Evolutionary conservation across 768 basidiomycete genomes (phyloP).

Genomic region (Mycena alexandri): DNA sequence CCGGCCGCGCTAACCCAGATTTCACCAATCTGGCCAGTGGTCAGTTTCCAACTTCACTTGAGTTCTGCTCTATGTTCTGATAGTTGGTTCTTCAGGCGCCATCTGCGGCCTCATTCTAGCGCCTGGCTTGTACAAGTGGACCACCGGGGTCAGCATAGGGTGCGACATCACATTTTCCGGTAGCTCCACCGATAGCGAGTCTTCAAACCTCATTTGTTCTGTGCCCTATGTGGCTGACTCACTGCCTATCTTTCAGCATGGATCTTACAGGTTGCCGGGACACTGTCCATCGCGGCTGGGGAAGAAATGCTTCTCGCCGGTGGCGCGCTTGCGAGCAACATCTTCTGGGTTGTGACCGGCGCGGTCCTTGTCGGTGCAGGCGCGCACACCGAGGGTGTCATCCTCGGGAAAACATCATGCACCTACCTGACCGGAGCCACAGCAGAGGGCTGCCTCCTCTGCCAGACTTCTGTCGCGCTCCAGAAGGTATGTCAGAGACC

Average conservation of each 20-base stretch:
- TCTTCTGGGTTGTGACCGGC: conserved; percentile 2
- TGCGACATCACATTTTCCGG: too few species aligned
- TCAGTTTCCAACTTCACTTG: neutral
- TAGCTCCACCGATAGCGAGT: neutral
- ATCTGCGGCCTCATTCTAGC: too few species aligned
- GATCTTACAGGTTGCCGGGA: conserved; percentile 7
- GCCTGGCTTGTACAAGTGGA: too few species aligned
- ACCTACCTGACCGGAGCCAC: neutral
- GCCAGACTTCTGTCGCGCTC: conserved; percentile 13
- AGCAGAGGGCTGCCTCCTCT: neutral
- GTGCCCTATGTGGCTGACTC: neutral
- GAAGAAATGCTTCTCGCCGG: neutral
- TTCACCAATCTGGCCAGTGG: conserved; percentile 9
- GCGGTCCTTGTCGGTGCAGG: neutral
- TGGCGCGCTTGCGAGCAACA: conserved; percentile 5
- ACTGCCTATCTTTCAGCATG: conserved; percentile 3
- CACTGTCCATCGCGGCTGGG: neutral
- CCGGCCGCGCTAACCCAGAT: neutral
- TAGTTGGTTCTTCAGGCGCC: too few species aligned
- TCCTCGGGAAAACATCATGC: conserved; percentile 4
- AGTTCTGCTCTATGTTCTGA: too few species aligned
- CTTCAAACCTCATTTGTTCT: neutral
- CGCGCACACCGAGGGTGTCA: conserved; percentile 9
- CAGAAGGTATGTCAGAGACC: neutral
- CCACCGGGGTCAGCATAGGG: too few species aligned